Base-by-base conservation (phyloP, 2,329 filamentous ascomycete species). In the Arthrobotrys pseudoclavata region DNA sequence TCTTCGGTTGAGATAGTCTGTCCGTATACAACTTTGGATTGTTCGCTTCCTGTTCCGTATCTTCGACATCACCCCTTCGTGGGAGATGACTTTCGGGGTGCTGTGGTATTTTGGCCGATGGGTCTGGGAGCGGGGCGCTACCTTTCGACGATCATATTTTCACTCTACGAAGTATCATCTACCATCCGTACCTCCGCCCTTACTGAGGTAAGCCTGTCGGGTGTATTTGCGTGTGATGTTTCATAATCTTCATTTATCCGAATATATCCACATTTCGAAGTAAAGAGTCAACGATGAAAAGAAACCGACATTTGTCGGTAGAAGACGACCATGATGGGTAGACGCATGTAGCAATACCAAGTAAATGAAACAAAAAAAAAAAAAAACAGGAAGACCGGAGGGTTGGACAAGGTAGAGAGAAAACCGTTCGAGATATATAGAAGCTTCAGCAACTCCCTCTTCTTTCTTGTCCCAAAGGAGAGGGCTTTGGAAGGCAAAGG, bases 181-280 rank as follows among this genome's bases (percentile, higher is more conserved):
- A n/a, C n/a, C n/a, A n/a, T n/a, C n/a, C n/a, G n/a, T n/a, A n/a
- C n/a, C n/a, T n/a, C n/a, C n/a, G n/a, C n/a, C n/a, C n/a, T n/a
- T n/a, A n/a, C n/a, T n/a, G n/a, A n/a, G n/a, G n/a, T n/a, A n/a
- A n/a, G n/a, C 29, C 7, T 31, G 3, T 31, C 7, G 7, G 3
- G 7, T 7, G 29, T 31, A 31, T 4, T 31, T 31, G 29, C 7
- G 29, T 37, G 29, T 66, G 24, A 22, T 63, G 68, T 57, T 72
- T 57, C 68, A 66, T 66, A 53, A 64, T 63, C 40, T 66, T 66
- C 60, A 60, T 72, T 66, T 6, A 18, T 60, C 61, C 31, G 60
- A 66, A 66, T 64, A 72, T 72, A 72, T 72, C 69, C 69, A 72
- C 69, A 72, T 57, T 60, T 48, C 42, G 40, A 50, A 72, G 42